phyloP scores from a whole-genome alignment of 345 rosid genomes.

The Lepidium didymum region DNA sequence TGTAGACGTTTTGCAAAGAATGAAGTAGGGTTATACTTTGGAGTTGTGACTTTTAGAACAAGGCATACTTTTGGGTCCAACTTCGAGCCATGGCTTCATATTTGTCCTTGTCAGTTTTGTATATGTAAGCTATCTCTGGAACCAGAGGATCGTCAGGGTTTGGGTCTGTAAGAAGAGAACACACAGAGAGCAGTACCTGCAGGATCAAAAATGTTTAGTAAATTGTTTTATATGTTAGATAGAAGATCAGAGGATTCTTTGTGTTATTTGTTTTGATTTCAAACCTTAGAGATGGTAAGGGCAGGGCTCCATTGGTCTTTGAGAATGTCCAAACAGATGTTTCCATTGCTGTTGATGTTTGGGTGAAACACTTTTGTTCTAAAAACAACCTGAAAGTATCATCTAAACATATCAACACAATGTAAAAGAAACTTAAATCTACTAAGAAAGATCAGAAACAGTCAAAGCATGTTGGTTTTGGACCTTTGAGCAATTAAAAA shows the following conservation, averaged over 20 bases:
- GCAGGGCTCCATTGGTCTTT: conserved; percentile 78
- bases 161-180: conserved; percentile 64
- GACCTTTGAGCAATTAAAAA: neutral
- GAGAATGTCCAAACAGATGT: conserved; percentile 57
- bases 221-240: neutral
- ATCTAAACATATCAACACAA: neutral
- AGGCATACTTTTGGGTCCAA: conserved; percentile 67
- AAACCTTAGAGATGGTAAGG: conserved; percentile 60
- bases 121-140: conserved; percentile 58
- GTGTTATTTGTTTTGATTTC: neutral
- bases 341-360: conserved; percentile 56
- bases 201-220: conserved; percentile 3
- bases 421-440: neutral
- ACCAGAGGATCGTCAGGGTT: conserved; percentile 63
- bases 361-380: conserved; percentile 65
- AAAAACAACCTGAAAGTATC: conserved; percentile 41
- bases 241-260: neutral
- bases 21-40: neutral
- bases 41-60: conserved; percentile 33
- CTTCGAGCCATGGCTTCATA: conserved; percentile 56
- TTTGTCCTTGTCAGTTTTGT: conserved; percentile 43
- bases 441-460: neutral
- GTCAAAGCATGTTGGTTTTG: neutral
- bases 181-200: conserved; percentile 57
- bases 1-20: conserved; percentile 6